phyloP scores from a whole-genome alignment of 1,284 basidiomycete genomes.

The Trichosporon coremiiforme region DNA sequence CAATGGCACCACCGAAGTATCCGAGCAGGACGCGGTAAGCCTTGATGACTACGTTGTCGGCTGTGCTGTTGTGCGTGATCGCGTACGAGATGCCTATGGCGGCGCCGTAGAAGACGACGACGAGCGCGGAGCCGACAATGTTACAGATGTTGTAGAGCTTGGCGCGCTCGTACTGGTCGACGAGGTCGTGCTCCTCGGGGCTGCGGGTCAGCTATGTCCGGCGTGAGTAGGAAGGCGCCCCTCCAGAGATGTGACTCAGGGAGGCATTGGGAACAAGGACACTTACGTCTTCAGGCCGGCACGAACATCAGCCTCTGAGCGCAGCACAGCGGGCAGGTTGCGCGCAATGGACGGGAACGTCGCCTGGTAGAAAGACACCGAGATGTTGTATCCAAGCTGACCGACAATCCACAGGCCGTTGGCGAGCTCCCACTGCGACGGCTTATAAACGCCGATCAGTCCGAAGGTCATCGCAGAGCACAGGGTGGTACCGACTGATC shows the following conservation, averaged over 20 bases:
- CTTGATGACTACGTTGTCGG: conserved; percentile 15
- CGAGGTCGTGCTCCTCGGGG: conserved; percentile 29
- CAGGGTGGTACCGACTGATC: neutral
- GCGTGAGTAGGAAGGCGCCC: too few relatives aligned
- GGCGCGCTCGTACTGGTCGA: conserved; percentile 31
- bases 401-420: conserved; percentile 30
- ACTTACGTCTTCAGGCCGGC: conserved; percentile 28
- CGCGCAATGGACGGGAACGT: conserved; percentile 30
- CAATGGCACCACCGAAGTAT: conserved; percentile 25
- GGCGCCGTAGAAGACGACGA: conserved; percentile 24
- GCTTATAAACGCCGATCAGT: conserved; percentile 25
- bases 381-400: conserved; percentile 23
- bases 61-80: conserved; percentile 22
- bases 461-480: conserved; percentile 20
- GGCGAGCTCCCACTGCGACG: conserved; percentile 31
- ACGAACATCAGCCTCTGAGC: conserved; percentile 29
- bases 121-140: conserved; percentile 24
- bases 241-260: too few relatives aligned
- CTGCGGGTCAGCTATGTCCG: conserved; percentile 11
- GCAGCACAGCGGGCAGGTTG: conserved; percentile 30
- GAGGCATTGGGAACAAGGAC: neutral
- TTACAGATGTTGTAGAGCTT: conserved; percentile 31
- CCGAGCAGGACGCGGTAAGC: conserved; percentile 29
- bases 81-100: conserved; percentile 26
- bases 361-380: conserved; percentile 30